Base-by-base conservation (phyloP, 2,329 filamentous ascomycete genomes). In the Botrytis paeoniae region DNA sequence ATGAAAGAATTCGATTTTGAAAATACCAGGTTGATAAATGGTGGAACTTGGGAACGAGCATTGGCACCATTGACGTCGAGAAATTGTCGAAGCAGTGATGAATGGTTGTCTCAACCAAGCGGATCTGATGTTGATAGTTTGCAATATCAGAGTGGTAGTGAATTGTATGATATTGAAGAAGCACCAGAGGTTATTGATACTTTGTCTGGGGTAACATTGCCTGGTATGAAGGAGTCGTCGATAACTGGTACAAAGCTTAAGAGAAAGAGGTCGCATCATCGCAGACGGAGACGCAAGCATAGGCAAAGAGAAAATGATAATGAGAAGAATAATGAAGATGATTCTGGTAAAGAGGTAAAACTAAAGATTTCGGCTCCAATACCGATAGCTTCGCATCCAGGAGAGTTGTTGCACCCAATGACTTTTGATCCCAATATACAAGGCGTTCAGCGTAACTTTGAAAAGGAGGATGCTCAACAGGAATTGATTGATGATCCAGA, bases 1-100 rank as follows among this genome's bases (percentile, higher is more conserved):
- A 88, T 97, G 63, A 86, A 88, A 75, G 92, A 95, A 79, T 93
- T 95, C 79, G 91, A 94, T 80, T 94, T 97, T 81, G 90, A 94
- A 80, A 90, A 93, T 75, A 90, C 95, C 29, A 85, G 87, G 43
- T 86, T 97, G 61, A 86, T 89, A 69, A 86, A 88, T 74, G 85
- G 85, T 48, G 93, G 92, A 41, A 91, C 86, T 73, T 97, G 93
- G 93, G 92, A 96, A 73, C 91, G 94, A 43, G 93, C 93, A 0
- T 86, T 97, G n/a, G 88, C 89, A 57, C 92, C 92, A 2, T 83
- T 97, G 73, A 89, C 87, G 37, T 65, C 54, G 39, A 76, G 79
- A 79, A 85, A 79, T 66, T 80, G 81, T 80, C 41, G 51, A 32
- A 82, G 69, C 78, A 79, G 81, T 84, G 75, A 82, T 78, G 75